Conservation (phyloP, 1,284 basidiomycete genomes). For the Cryptococcus floricola region DNA sequence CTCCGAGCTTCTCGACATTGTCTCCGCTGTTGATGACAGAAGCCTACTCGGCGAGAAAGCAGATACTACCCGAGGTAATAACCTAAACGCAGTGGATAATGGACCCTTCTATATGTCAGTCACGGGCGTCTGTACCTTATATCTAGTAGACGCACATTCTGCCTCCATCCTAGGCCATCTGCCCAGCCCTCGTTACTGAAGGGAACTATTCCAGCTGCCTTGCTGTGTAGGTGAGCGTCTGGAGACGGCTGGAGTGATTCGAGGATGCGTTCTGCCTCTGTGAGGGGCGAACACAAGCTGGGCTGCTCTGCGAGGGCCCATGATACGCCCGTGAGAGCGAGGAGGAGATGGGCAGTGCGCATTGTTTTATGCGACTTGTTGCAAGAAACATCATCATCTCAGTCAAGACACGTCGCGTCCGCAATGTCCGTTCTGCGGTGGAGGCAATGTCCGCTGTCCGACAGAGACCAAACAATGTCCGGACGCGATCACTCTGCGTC, state of each 20-base stretch:
- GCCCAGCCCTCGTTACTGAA: constrained; percentile 23
- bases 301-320: no score
- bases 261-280: constrained; percentile 29
- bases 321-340: no score
- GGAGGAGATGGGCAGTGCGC: no score
- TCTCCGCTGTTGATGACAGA: constrained; percentile 51
- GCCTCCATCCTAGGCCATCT: constrained; percentile 36
- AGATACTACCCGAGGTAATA: constrained; percentile 30
- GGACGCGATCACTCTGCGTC: no score
- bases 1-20: not conserved
- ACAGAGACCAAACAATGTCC: no score
- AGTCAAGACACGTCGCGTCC: no score
- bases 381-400: no score
- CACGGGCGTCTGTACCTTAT: not conserved
- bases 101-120: constrained; percentile 28
- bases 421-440: no score
- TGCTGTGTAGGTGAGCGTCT: constrained; percentile 27
- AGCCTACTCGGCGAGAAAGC: constrained; percentile 58
- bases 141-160: constrained; percentile 18
- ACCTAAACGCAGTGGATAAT: constrained; percentile 33
- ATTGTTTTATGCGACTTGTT: no score
- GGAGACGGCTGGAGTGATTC: constrained; percentile 22
- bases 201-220: constrained; percentile 17
- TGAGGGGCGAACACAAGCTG: constrained; percentile 23
- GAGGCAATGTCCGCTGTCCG: no score